Evolutionary conservation across 805 yeast genomes (phyloP), one percentile per base, ranked within the genome.

Genomic region (Candida golubevii): DNA sequence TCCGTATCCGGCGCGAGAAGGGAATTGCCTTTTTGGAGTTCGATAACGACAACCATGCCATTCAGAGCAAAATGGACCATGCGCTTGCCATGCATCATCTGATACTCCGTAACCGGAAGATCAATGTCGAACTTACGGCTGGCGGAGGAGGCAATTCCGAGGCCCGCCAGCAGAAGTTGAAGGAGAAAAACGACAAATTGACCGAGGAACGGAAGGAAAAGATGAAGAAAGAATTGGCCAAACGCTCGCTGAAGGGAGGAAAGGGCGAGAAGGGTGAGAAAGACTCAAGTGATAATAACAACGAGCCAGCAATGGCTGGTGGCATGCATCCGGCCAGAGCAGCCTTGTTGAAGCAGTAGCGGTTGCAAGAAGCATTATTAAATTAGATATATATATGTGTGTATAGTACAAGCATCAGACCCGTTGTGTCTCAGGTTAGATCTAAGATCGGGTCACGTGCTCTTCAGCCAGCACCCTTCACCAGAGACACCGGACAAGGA

Each of bases 111-210:
- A 74, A 77, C 36, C 75, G 97, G 54, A 88, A 83, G 62, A 90
- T 93, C 58, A 93, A 93, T 59, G 97, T 93, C 31, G 99, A 93
- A 63, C 74, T 93, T 56, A 93, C 98, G 2, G 99, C 88, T 40
- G 99, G 99, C 45, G 99, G 99, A 35, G 99, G 99, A 38, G 97
- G 97, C 45, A 91, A 91, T 62, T 82, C 95, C 8, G 69, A 75
- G 46, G 74, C 69, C 35, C 70, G 95, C 58, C 55, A 35, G 36
- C 43, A 78, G 44, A 93, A 93, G 65, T 74, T 93, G 55, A 79
- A 80, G 58, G 78, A 76, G 39, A 91, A 91, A 72, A 91, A 91
- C 62, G 83, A 78, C 36, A 83, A 82, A 57, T 67, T 90, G 55
- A 76, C 75, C 36, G 83, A 74, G 26, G 96, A 90, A 59, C 76